These are phyloP conservation scores for Amaranthus palmeri DNA, from an alignment of 148 eudicot genomes.

Conservation along the genomic window DNA sequence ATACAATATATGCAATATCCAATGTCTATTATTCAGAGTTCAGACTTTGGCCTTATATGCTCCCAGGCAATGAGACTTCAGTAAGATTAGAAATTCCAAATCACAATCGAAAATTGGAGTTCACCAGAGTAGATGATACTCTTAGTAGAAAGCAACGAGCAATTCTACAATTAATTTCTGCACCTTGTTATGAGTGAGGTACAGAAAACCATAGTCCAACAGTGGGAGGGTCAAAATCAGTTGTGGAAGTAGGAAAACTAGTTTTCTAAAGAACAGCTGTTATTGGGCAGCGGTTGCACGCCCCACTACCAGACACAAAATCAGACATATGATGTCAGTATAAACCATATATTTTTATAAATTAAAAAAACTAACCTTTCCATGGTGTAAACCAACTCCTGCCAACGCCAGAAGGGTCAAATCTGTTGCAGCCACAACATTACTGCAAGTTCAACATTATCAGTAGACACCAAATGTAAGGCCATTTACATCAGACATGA, in stretches of 20 bases:
- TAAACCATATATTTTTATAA: not conserved
- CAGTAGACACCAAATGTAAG: conserved; percentile 24
- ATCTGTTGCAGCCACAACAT: conserved; percentile 99
- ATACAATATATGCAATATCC: not conserved
- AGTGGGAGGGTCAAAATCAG: too few species aligned
- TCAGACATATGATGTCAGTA: not conserved
- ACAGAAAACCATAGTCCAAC: not conserved
- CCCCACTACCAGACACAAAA: conserved; percentile 4
- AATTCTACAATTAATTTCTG: not conserved
- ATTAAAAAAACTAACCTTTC: conserved; percentile 45
- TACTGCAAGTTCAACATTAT: conserved; percentile 56
- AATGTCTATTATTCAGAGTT: not conserved
- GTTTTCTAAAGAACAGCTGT: not conserved
- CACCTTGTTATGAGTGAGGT: not conserved
- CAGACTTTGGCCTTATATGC: not conserved
- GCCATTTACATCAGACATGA: not conserved
- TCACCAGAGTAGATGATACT: not conserved
- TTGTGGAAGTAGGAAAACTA: too few species aligned
- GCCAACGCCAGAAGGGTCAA: conserved; percentile 83
- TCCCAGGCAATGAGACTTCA: not conserved
- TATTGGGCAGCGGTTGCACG: too few species aligned
- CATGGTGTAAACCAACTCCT: conserved; percentile 85
- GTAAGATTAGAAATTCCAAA: not conserved
- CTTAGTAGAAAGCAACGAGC: not conserved
- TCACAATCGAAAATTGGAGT: not conserved